Evolutionary conservation across 257 asterid genomes (phyloP).

Genomic region (Ligustrum vulgare): DNA sequence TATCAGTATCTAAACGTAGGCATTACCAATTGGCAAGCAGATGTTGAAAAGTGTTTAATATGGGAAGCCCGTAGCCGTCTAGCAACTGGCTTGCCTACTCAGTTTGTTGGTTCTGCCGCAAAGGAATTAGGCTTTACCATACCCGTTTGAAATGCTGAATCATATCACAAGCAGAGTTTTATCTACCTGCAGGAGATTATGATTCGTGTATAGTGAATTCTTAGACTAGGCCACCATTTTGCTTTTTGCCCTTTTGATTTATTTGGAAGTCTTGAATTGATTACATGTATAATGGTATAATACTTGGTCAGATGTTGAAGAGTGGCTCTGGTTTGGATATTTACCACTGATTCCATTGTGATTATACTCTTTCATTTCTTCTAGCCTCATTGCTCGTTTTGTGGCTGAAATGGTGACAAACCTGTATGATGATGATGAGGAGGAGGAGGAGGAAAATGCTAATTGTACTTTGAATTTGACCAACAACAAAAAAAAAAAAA

Average conservation of each 20-base stretch:
- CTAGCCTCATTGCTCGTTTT: background rate
- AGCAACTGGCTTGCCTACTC: constrained; percentile 68
- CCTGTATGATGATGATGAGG: too few relatives aligned
- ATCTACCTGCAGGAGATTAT: background rate
- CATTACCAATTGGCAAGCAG: constrained; percentile 62
- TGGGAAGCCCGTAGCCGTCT: constrained; percentile 93
- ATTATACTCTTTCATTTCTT: background rate
- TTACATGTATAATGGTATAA: background rate
- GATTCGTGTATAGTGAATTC: constrained; percentile 2
- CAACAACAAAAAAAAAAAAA: too few relatives aligned
- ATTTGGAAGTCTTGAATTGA: background rate
- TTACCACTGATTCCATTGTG: background rate
- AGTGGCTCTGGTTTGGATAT: background rate
- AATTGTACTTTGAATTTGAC: too few relatives aligned
- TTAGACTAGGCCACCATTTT: background rate
- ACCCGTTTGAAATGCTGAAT: constrained; percentile 39
- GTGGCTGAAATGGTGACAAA: background rate
- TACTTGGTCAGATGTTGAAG: background rate
- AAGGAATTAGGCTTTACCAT: constrained; percentile 79
- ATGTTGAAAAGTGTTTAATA: constrained; percentile 76
- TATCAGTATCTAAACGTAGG: constrained; percentile 52
- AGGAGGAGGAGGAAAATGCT: too few relatives aligned
- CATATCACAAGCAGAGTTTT: background rate
- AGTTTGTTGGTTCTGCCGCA: constrained; percentile 76
- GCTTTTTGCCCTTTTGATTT: background rate